Evolutionary conservation across 345 rosid genomes (phyloP).

Genomic region (Murraya paniculata): DNA sequence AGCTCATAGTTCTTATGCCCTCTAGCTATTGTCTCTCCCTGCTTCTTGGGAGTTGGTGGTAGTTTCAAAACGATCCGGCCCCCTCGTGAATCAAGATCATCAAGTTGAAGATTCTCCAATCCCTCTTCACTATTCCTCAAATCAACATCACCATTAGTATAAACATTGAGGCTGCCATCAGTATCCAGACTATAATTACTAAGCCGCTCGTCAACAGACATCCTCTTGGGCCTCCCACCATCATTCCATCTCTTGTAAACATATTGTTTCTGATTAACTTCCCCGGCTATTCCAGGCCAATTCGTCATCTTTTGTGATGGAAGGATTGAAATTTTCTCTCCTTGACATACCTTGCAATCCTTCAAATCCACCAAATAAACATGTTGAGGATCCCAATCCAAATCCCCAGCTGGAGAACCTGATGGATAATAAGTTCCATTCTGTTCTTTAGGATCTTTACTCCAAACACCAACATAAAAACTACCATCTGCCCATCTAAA

Average conservation of each 20-base stretch:
- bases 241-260: slow-evolving; percentile 3
- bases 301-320: slow-evolving; percentile 85
- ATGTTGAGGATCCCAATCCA: slow-evolving; percentile 84
- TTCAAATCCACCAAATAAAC: slow-evolving; percentile 54
- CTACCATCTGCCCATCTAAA: slow-evolving; percentile 72
- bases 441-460: slow-evolving; percentile 69
- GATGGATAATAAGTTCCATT: slow-evolving; percentile 86
- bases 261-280: slow-evolving; percentile 25
- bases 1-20: slow-evolving; percentile 97
- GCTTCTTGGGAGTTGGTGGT: slow-evolving; percentile 59
- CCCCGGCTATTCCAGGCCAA: slow-evolving; percentile 51
- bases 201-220: slow-evolving; percentile 66
- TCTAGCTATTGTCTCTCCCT: slow-evolving; percentile 82
- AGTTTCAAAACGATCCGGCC: slow-evolving; percentile 36
- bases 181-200: slow-evolving; percentile 40
- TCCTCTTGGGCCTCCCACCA: slow-evolving; percentile 48
- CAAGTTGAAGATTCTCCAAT: slow-evolving; percentile 38
- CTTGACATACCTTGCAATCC: slow-evolving; percentile 56
- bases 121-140: slow-evolving; percentile 43
- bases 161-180: slow-evolving; percentile 23
- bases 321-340: slow-evolving; percentile 57
- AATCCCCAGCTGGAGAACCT: slow-evolving; percentile 36
- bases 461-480: slow-evolving; percentile 90
- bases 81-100: slow-evolving; percentile 35
- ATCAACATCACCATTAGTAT: slow-evolving; percentile 30